Evolutionary conservation across 495 filamentous ascomycete genomes (phyloP), one percentile per base, ranked within the genome.

Genomic region (Platismatia glauca): DNA sequence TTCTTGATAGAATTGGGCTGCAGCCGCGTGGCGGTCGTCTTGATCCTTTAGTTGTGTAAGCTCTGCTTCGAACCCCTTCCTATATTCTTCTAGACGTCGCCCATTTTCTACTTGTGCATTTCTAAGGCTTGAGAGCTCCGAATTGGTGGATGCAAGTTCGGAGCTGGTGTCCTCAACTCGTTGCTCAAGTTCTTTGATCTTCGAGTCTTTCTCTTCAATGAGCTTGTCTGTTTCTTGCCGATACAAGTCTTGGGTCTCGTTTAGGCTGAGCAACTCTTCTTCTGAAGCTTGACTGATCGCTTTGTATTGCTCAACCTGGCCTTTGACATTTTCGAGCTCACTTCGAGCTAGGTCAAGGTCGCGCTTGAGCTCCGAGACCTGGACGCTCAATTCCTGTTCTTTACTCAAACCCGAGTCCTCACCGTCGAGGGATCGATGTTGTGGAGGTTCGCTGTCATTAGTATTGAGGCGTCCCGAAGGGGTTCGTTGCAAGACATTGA

Each of bases 261-360:
- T 87, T 46, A 91, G 77, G 56, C 82, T 88, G 35, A 88, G 80
- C 34, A 97, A 78, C 56, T 92, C 89, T 57, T 97, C 92, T 70
- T 99, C 93, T n/a, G 88, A 84, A 20, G 83, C 79, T 69, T 91
- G 88, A 67, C 89, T 89, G 70, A 97, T 92, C n/a, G 83, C 81
- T 69, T 89, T 91, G 77, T 95, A 96, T 65, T 89, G 86, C 71
- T 96, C 91, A 37, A 85, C 86, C 66, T 95, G 85, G 37, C 82
- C 79, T 71, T 89, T 89, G 15, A 89, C 81, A 68, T 85, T 85
- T 63, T 94, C 85, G 24, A 97, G 78, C 63, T 97, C 89, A 33
- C 80, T 81, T 66, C 81, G 86, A 13, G 84, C 80, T 39, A 93
- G 74, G 37, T 94, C 89, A 24, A 97, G 78, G 64, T 89, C 86